Evolutionary conservation across 257 asterid species (phyloP), one percentile per base, ranked within the genome.

Genomic region (Solanum neorickii): DNA sequence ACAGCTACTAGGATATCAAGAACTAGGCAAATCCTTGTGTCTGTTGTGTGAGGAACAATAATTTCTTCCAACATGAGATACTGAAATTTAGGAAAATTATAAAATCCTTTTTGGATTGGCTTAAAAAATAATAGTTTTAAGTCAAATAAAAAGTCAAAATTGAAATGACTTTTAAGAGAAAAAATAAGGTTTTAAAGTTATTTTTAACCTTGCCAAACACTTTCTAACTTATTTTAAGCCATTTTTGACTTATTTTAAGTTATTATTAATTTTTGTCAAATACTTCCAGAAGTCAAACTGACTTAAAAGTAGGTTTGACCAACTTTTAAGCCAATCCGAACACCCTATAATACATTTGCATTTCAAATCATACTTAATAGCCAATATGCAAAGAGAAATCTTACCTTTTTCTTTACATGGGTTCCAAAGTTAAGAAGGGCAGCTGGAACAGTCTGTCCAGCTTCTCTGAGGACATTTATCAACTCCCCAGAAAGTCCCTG

Each of bases 331-430:
- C 62, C 3, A 52, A 52, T 52, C 62, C 62, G 18, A 52, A 6
- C 62, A 52, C 62, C 62, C 18, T 52, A 23, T 7, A 59, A 20
- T 20, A 56, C 25, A 20, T 59, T 59, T 59, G 25, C 66, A 59
- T 59, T 59, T 59, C 66, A 59, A 20, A 59, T 59, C 66, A 59
- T 59, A 20, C 85, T 3, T 18, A 84, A 84, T 52, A 52, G 62
- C 62, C 62, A 52, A 52, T 66, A 65, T 72, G 62, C 80, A 83
- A 83, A 52, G 52, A 84, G 20, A 74, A 31, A 29, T 16, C 88
- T 29, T 59, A 94, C 99, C 98, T 95, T 97, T 90, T 97, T 97
- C 96, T 95, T 97, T 87, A 97, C 99, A 69, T 97, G 99, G 72
- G 99, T 97, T 84, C 99, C 99, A 25, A 97, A 97, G 86, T 95